Conservation (phyloP, 78 protist genomes). For the Emiliania huxleyi region DNA sequence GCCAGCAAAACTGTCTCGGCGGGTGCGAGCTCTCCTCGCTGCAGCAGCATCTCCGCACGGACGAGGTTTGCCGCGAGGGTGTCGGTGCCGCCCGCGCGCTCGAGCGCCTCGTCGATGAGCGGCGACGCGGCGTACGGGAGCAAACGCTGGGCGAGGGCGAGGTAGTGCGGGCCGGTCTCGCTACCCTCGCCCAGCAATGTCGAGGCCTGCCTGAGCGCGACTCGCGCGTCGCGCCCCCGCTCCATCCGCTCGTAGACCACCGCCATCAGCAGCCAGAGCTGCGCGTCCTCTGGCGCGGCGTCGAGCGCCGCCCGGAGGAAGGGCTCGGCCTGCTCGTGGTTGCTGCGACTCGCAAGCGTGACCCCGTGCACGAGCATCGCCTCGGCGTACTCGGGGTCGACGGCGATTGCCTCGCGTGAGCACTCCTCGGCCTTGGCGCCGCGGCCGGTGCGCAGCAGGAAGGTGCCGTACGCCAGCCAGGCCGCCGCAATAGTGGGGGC, state of each 20-base stretch:
- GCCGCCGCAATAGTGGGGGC: neutral
- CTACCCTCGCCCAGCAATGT: neutral
- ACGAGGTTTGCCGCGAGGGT: neutral
- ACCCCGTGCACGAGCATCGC: conserved; percentile 38
- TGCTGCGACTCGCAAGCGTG: conserved; percentile 5
- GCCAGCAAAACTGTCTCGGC: neutral
- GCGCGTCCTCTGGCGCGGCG: neutral
- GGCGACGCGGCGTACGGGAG: neutral
- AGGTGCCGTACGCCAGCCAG: conserved; percentile 54
- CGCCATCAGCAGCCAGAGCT: neutral
- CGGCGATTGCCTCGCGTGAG: conserved; percentile 53
- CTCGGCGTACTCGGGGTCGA: neutral
- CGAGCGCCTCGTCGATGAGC: neutral
- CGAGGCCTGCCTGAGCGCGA: neutral
- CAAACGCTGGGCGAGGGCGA: neutral
- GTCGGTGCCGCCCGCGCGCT: neutral
- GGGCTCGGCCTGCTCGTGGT: conserved; percentile 35
- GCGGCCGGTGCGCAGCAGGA: conserved; percentile 27
- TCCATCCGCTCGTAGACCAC: neutral
- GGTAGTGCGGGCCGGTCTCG: neutral
- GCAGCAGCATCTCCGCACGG: neutral
- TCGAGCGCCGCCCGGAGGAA: neutral
- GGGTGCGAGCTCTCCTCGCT: neutral
- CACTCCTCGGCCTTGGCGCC: conserved; percentile 56
- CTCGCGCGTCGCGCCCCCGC: neutral